phyloP scores from a whole-genome alignment of 257 asterid genomes.

The Lithospermum erythrorhizon region DNA sequence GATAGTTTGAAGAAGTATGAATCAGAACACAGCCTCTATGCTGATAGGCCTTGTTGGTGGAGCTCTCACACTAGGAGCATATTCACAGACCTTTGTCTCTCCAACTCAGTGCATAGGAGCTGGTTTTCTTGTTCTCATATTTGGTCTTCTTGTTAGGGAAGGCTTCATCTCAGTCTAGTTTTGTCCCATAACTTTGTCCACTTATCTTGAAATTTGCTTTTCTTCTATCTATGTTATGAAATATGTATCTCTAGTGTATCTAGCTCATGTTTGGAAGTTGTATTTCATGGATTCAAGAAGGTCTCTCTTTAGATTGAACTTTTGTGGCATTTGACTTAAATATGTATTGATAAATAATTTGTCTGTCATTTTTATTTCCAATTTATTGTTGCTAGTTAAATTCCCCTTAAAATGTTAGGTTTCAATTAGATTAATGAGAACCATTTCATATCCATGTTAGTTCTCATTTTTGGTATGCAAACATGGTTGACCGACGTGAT shows the following conservation, averaged over 20 bases:
- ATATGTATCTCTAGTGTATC: neutral
- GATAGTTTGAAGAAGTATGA: conserved; percentile 23
- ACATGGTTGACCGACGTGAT: too few relatives aligned
- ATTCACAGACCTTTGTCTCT: conserved; percentile 55
- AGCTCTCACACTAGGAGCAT: conserved; percentile 65
- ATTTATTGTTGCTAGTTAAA: neutral
- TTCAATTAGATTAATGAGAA: neutral
- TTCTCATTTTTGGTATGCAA: too few relatives aligned
- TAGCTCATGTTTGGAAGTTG: neutral
- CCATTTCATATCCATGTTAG: too few relatives aligned
- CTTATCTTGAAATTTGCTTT: too few relatives aligned
- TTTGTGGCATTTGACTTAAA: neutral
- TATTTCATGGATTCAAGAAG: neutral
- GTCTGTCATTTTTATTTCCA: neutral
- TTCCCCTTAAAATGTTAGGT: neutral
- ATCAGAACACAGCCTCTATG: conserved; percentile 49
- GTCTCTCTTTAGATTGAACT: neutral
- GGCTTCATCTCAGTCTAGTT: conserved; percentile 57
- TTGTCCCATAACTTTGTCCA: neutral
- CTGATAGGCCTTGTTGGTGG: conserved; percentile 60
- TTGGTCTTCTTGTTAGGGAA: conserved; percentile 85
- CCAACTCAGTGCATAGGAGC: conserved; percentile 55
- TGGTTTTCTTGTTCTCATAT: conserved; percentile 58
- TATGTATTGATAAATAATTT: neutral
- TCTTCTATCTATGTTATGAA: neutral